Evolutionary conservation across 768 basidiomycete genomes (phyloP), one percentile per base, ranked within the genome.

Genomic region (Trametes sanguinea): DNA sequence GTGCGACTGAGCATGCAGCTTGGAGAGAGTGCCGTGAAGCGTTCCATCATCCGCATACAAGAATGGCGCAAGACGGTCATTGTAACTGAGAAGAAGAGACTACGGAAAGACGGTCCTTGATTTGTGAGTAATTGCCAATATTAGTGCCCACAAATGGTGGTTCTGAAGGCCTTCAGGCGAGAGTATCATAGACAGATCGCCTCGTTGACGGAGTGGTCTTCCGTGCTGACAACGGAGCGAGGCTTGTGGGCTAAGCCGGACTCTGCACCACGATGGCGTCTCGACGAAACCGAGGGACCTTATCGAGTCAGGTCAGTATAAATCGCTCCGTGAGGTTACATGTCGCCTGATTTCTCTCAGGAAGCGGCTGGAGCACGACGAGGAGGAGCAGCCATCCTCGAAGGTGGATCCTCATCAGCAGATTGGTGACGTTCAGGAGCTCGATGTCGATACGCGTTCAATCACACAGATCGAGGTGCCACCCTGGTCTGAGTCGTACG

Each of bases 251-350:
- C 87, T 2, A 80, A 83, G 46, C 73, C 80, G 14, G 78, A 77
- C 43, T 75, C 69, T 2, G 75, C 76, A 27, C 75, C 76, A 6
- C 67, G 81, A 10, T 96, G 95, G 95, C 78, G 88, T 35, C 74
- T 96, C 47, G 95, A 96, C 64, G 94, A 95, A 68, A 95, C 94
- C 2, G 95, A 97, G 69, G 95, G 94, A 1, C 94, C 94, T 1
- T 83, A 91, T 67, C 84, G 94, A 50, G 89, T 92, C 55, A 80
- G 94, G 94, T 93, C 67, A 32, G 80, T 65, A n/a, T 56, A 10
- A 9, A 39, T 7, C 42, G 2, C 57, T 6, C 9, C 3, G 14
- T 33, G 1, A 14, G 11, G 11, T 51, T n/a, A 14, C 32, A 17
- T 33, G 13, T 6, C 27, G 37, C 10, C 60, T 71, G 9, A 69